These are phyloP conservation scores for Nemania diffusa DNA, from an alignment of 2,329 filamentous ascomycete species.

Conservation along the genomic window DNA sequence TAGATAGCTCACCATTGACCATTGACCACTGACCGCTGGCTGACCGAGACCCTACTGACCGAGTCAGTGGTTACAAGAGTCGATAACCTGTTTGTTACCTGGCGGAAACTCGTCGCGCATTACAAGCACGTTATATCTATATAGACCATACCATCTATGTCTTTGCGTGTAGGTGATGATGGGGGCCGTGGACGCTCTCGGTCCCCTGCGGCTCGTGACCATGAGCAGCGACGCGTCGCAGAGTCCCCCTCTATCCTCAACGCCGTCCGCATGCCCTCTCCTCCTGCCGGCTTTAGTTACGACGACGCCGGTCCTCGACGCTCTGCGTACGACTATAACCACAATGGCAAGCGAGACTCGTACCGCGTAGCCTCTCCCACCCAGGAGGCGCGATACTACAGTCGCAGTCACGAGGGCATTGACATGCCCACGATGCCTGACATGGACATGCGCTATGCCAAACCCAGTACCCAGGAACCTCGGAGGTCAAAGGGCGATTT, in stretches of 20 bases:
- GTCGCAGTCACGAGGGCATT: slow-evolving; percentile 38
- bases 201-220: slow-evolving; percentile 54
- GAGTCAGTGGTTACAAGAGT: slow-evolving; percentile 16
- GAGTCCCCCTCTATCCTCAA: slow-evolving; percentile 52
- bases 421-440: slow-evolving; percentile 39
- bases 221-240: slow-evolving; percentile 49
- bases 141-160: slow-evolving; percentile 54
- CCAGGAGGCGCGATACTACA: slow-evolving; percentile 45
- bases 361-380: slow-evolving; percentile 48
- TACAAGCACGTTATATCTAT: too few species aligned
- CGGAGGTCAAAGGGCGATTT: slow-evolving; percentile 44
- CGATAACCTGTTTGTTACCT: slow-evolving; percentile 14
- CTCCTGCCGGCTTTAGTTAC: slow-evolving; percentile 54
- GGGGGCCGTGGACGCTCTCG: slow-evolving; percentile 59
- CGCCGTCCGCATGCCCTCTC: slow-evolving; percentile 55
- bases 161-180: slow-evolving; percentile 60
- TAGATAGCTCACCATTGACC: slow-evolving; percentile 23
- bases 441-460: slow-evolving; percentile 29
- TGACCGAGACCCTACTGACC: neutral
- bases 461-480: slow-evolving; percentile 17
- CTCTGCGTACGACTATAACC: slow-evolving; percentile 46
- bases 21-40: neutral
- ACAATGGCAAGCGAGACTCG: slow-evolving; percentile 52
- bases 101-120: neutral
- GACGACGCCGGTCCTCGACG: slow-evolving; percentile 51